A percentile compares a stretch with the other conserved stretches of the same genome.
These are phyloP conservation scores for Tagetes patula DNA, from an alignment of 129 eudicot genomes.

Conservation along the genomic window DNA sequence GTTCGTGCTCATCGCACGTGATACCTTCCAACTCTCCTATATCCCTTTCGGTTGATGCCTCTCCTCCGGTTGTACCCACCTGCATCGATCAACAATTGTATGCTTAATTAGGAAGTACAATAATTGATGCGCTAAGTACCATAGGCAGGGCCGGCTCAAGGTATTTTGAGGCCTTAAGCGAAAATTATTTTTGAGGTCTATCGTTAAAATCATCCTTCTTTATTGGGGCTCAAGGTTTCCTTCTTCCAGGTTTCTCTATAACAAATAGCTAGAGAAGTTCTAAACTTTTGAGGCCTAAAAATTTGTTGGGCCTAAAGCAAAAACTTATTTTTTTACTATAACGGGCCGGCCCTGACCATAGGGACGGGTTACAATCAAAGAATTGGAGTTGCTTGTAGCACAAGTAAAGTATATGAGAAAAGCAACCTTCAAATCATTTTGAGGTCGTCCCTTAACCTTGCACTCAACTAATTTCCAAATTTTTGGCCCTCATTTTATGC, in stretches of 20 bases:
- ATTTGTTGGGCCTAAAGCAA: too few relatives aligned
- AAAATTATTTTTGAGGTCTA: too few relatives aligned
- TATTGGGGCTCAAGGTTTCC: too few relatives aligned
- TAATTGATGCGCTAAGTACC: constrained; percentile 17
- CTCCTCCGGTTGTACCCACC: constrained; percentile 60
- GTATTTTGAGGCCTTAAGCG: too few relatives aligned
- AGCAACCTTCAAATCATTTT: constrained; percentile 38
- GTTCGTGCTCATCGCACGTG: constrained; percentile 64
- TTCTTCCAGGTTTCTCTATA: too few relatives aligned
- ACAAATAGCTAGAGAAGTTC: too few relatives aligned
- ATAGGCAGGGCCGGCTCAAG: neutral
- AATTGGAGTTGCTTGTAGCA: constrained; percentile 35
- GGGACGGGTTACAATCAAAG: constrained; percentile 26
- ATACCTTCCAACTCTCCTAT: constrained; percentile 34
- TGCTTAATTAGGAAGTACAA: neutral
- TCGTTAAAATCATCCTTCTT: too few relatives aligned
- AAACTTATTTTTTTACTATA: too few relatives aligned
- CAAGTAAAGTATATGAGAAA: constrained; percentile 54
- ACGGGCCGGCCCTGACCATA: neutral
- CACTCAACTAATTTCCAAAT: constrained; percentile 16
- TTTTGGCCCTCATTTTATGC: constrained; percentile 11
- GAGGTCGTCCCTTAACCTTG: constrained; percentile 9
- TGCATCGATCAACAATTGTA: constrained; percentile 26
- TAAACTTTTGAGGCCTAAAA: too few relatives aligned
- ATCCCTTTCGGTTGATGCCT: constrained; percentile 61